A percentile compares a stretch with the other conserved stretches of the same genome.
Conservation (phyloP, 202 grass and related monocot species). For the Panicum virgatum region DNA sequence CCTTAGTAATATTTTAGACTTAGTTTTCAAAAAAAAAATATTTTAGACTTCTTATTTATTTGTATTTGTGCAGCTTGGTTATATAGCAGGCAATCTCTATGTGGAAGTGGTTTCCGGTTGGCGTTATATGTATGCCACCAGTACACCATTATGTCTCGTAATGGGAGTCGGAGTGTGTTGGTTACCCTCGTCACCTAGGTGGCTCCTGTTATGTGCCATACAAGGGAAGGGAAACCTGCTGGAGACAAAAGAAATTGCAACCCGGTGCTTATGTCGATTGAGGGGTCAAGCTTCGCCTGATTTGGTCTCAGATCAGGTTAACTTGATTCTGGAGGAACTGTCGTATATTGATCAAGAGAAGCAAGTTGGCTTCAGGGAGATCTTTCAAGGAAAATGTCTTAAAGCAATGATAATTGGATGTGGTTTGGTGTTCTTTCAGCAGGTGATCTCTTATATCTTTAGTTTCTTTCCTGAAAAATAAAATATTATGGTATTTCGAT, state of each 20-base stretch:
- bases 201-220: slow-evolving; percentile 94
- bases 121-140: slow-evolving; percentile 90
- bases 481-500: no score
- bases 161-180: slow-evolving; percentile 90
- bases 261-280: slow-evolving; percentile 70
- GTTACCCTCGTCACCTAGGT: slow-evolving; percentile 81
- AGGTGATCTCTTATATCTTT: slow-evolving; percentile 51
- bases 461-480: not conserved
- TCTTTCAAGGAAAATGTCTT: slow-evolving; percentile 93
- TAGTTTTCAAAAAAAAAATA: no score
- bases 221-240: slow-evolving; percentile 66
- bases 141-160: slow-evolving; percentile 63
- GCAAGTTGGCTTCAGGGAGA: slow-evolving; percentile 59
- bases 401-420: slow-evolving; percentile 95
- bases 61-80: slow-evolving; percentile 77
- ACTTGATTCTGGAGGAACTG: slow-evolving; percentile 81
- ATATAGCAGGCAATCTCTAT: slow-evolving; percentile 73
- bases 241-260: slow-evolving; percentile 71
- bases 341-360: slow-evolving; percentile 61
- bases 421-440: slow-evolving; percentile 94
- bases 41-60: not conserved
- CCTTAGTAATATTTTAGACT: not conserved
- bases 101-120: slow-evolving; percentile 79
- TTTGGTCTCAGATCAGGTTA: slow-evolving; percentile 59
- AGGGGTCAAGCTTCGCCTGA: slow-evolving; percentile 63